Base-by-base conservation (phyloP, 176 grass and related monocot genomes). In the Stipa capillata region DNA sequence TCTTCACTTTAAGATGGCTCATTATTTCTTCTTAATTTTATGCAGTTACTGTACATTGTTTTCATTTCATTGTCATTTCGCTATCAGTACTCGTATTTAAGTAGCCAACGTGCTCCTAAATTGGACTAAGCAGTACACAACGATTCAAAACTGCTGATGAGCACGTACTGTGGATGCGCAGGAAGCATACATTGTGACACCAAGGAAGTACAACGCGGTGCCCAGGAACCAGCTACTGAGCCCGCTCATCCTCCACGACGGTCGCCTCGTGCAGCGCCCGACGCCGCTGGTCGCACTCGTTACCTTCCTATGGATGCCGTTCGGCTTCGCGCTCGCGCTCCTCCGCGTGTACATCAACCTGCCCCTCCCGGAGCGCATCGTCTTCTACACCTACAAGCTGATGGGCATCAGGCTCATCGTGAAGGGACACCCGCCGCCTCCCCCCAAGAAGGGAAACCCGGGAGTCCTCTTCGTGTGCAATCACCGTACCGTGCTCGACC, bases 381-480 rank as follows among this genome's bases (percentile, higher is more conserved):
- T 94, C 44, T 94, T 94, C 86, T 94, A 91, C 87, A 87, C 73
- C 36, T 98, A 98, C 92, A 91, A 94, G 85, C 76, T 92, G 55
- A 90, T 98, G 87, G 95, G 95, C 85, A 98, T 98, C 87, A 23
- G 87, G 72, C 90, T 98, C 11, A 87, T 93, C 67, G 95, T 98
- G 7, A 92, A 80, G 42, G 95, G 95, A 15, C 71, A 0, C 42
- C 95, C 92, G 29, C 95, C 95, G 40, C 92, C 87, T 17, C 83
- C 92, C 3, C 92, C 92, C 14, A 92, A 92, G 80, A 90, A 88
- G 62, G 90, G 92, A 4, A 86, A 90, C 65, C 90, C 95, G 9
- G 95, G 95, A 3, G 92, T 98, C 2, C 91, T 98, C 55, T 88
- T 98, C 61, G 95, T 98, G 3, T 98, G 95, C 89, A 98, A 94